These are phyloP conservation scores for Xylaria hypoxylon DNA, from an alignment of 2,329 filamentous ascomycete genomes.

Conservation along the genomic window DNA sequence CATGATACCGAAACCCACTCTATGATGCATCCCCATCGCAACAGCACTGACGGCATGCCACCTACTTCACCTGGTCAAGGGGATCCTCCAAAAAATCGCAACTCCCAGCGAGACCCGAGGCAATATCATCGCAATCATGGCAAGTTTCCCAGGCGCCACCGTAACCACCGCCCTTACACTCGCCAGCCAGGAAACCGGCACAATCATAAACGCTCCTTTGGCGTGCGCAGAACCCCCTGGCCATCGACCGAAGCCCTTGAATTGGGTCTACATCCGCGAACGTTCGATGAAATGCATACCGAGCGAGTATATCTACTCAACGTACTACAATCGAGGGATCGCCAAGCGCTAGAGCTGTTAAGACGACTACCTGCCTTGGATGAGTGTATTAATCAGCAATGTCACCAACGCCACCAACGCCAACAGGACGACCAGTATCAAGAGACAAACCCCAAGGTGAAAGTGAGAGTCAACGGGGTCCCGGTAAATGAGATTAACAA, in stretches of 20 bases:
- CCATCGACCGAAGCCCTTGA: constrained; percentile 37
- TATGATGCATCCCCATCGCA: not conserved
- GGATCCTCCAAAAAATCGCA: not conserved
- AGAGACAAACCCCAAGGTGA: not conserved
- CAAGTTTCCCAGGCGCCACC: not conserved
- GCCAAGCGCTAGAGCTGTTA: constrained; percentile 54
- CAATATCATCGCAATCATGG: constrained; percentile 1
- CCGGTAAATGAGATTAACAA: not conserved
- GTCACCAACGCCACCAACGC: constrained; percentile 36
- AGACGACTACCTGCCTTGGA: constrained; percentile 55
- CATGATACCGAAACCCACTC: not conserved
- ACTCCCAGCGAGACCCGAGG: not conserved
- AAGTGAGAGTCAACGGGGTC: constrained; percentile 12
- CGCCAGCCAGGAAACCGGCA: not conserved
- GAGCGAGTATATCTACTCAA: constrained; percentile 61
- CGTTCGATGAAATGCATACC: constrained; percentile 57
- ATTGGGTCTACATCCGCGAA: constrained; percentile 53
- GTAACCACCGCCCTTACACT: not conserved
- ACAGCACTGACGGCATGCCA: not conserved
- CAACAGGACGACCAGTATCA: not conserved
- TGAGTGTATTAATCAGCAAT: constrained; percentile 42
- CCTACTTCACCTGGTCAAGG: not conserved
- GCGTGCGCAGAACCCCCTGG: constrained; percentile 27
- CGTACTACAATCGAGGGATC: constrained; percentile 56
- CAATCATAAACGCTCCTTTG: not conserved